These are phyloP conservation scores for Phytophthora pinifolia DNA, from an alignment of 352 stramenopile genomes.

Conservation along the genomic window DNA sequence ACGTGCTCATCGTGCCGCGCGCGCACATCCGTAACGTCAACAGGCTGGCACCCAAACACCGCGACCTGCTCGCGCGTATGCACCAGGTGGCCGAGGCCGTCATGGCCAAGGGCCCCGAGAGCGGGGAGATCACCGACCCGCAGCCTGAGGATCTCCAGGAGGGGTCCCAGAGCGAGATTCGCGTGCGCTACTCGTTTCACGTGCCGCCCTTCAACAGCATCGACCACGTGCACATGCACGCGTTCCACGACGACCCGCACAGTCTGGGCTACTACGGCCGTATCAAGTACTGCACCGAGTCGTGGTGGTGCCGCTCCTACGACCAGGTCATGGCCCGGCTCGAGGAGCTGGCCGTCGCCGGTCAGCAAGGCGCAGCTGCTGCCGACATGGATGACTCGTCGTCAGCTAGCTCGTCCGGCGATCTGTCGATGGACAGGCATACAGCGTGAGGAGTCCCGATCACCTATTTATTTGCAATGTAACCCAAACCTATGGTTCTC, in stretches of 20 bases:
- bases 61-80: conserved; percentile 64
- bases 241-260: conserved; percentile 48
- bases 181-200: conserved; percentile 60
- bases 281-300: conserved; percentile 82
- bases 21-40: conserved; percentile 83
- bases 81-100: conserved; percentile 53
- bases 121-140: conserved; percentile 3
- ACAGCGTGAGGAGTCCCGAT: conserved; percentile 14
- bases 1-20: conserved; percentile 81
- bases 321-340: conserved; percentile 60
- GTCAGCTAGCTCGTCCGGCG: conserved; percentile 17
- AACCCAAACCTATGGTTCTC: conserved; percentile 14
- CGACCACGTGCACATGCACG: conserved; percentile 89
- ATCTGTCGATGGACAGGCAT: conserved; percentile 13
- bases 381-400: conserved; percentile 14
- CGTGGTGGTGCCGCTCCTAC: conserved; percentile 83
- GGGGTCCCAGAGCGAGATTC: conserved; percentile 5
- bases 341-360: conserved; percentile 13
- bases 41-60: conserved; percentile 47
- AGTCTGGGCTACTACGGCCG: conserved; percentile 55
- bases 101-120: conserved; percentile 25
- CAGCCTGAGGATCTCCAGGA: conserved; percentile 9
- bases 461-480: conserved; percentile 33
- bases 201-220: conserved; percentile 86
- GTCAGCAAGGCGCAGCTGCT: conserved; percentile 11